Percentiles rank a stretch among this genome's conserved stretches.
These are phyloP conservation scores for Babesia gibsoni DNA, from an alignment of 169 alveolate species.

Conservation along the genomic window DNA sequence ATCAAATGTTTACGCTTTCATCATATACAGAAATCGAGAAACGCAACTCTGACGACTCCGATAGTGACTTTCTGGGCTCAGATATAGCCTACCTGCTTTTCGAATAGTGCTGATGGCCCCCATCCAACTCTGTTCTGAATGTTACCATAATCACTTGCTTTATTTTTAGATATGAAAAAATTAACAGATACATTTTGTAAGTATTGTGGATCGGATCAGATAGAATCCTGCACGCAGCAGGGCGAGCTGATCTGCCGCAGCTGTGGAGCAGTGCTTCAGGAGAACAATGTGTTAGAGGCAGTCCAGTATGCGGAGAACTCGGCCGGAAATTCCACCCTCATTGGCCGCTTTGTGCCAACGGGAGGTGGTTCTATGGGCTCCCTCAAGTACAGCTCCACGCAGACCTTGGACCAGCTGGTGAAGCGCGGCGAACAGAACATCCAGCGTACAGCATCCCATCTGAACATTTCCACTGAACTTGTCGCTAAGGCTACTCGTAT, in stretches of 20 bases:
- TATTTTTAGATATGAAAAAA: not conserved
- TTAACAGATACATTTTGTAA: slow-evolving; percentile 32
- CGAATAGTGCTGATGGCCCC: slow-evolving; percentile 43
- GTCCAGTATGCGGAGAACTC: slow-evolving; percentile 78
- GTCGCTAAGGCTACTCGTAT: slow-evolving; percentile 89
- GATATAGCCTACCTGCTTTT: slow-evolving; percentile 53
- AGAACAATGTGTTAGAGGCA: slow-evolving; percentile 79
- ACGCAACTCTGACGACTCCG: slow-evolving; percentile 20
- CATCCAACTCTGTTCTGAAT: slow-evolving; percentile 6
- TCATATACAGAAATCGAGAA: slow-evolving; percentile 15
- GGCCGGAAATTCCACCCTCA: slow-evolving; percentile 76
- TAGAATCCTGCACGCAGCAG: slow-evolving; percentile 69
- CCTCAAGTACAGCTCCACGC: slow-evolving; percentile 75
- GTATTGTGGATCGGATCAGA: slow-evolving; percentile 63
- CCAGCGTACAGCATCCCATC: slow-evolving; percentile 82
- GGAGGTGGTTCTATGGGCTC: slow-evolving; percentile 78
- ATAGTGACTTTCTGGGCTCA: slow-evolving; percentile 32
- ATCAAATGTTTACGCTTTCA: not conserved
- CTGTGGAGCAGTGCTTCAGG: slow-evolving; percentile 86
- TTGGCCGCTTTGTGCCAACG: slow-evolving; percentile 82
- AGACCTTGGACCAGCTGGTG: slow-evolving; percentile 77
- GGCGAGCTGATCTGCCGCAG: slow-evolving; percentile 84
- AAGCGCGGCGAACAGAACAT: slow-evolving; percentile 80
- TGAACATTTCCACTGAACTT: slow-evolving; percentile 78
- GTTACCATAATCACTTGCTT: no score